phyloP scores from a whole-genome alignment of 192 early-diverging fungal genomes.

The Polychytrium aggregatum region DNA sequence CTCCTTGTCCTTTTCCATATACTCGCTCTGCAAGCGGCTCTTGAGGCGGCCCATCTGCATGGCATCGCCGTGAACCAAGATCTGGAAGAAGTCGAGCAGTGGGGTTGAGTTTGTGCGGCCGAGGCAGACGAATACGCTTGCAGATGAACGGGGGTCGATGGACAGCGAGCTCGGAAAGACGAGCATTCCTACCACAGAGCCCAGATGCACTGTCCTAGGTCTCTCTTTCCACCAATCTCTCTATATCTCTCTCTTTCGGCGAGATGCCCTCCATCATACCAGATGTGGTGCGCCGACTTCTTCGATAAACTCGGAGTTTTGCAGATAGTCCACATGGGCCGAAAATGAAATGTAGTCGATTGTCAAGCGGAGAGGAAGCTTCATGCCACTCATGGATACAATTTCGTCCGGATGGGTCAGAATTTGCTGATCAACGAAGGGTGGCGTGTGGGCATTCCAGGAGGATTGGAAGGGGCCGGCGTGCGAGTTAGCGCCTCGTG shows the following conservation, averaged over 20 bases:
- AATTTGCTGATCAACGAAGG: slow-evolving; percentile 25
- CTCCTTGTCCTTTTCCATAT: slow-evolving; percentile 62
- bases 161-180: neutral
- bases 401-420: slow-evolving; percentile 84
- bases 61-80: slow-evolving; percentile 91
- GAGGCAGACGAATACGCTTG: neutral
- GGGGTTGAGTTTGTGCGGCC: slow-evolving; percentile 1
- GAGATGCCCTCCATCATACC: too few relatives aligned
- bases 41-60: slow-evolving; percentile 88
- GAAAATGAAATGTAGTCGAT: slow-evolving; percentile 96
- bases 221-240: too few relatives aligned
- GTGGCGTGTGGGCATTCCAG: too few relatives aligned
- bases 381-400: slow-evolving; percentile 63
- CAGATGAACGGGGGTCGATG: too few relatives aligned
- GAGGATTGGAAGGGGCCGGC: too few relatives aligned
- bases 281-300: slow-evolving; percentile 85
- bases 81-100: too few relatives aligned
- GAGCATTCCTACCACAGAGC: too few relatives aligned
- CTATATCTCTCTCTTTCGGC: too few relatives aligned
- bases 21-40: slow-evolving; percentile 74
- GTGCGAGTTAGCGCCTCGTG: too few relatives aligned
- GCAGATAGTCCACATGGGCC: slow-evolving; percentile 93
- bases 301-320: slow-evolving; percentile 95
- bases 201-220: too few relatives aligned
- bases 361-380: slow-evolving; percentile 66